phyloP scores from a whole-genome alignment of 1,284 basidiomycete genomes.

The Trichosporon asahii region DNA sequence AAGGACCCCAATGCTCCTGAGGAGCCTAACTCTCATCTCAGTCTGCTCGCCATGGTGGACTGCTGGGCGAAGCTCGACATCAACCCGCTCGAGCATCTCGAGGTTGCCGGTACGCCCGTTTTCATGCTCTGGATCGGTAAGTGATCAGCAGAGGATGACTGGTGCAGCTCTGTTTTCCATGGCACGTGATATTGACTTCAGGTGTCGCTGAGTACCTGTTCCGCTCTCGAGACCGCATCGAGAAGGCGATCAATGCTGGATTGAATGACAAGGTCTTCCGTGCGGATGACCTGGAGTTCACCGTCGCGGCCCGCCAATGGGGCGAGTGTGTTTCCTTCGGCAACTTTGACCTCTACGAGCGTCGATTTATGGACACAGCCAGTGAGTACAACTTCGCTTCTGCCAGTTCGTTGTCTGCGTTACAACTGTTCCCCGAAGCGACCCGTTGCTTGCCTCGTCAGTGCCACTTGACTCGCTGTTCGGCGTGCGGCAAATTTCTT shows the following conservation, averaged over 20 bases:
- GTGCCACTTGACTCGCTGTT: not conserved
- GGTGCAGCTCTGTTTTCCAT: not conserved
- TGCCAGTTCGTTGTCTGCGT: not conserved
- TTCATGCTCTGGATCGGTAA: constrained; percentile 89
- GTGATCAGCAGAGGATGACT: constrained; percentile 12
- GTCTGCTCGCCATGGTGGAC: constrained; percentile 97
- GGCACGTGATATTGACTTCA: constrained; percentile 15
- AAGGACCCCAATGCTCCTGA: constrained; percentile 42
- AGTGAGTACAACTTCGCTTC: constrained; percentile 35
- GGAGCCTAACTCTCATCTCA: constrained; percentile 78
- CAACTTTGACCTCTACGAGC: constrained; percentile 81
- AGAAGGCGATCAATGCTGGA: constrained; percentile 71
- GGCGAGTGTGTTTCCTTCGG: constrained; percentile 91
- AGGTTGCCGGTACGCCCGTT: constrained; percentile 90
- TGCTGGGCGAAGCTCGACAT: constrained; percentile 89
- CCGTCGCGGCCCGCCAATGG: constrained; percentile 94
- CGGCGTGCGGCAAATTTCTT: not conserved
- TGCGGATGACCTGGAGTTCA: constrained; percentile 88
- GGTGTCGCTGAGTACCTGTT: constrained; percentile 94
- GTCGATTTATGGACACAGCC: constrained; percentile 76
- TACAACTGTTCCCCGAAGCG: too few species aligned
- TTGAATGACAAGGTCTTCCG: constrained; percentile 77
- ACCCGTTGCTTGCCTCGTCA: too few species aligned
- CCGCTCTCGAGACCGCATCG: constrained; percentile 62
- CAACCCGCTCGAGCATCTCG: constrained; percentile 85